A percentile compares a stretch with the other conserved stretches of the same genome.
phyloP scores from a whole-genome alignment of 2,329 filamentous ascomycete genomes.

The Metarhizium humberi region DNA sequence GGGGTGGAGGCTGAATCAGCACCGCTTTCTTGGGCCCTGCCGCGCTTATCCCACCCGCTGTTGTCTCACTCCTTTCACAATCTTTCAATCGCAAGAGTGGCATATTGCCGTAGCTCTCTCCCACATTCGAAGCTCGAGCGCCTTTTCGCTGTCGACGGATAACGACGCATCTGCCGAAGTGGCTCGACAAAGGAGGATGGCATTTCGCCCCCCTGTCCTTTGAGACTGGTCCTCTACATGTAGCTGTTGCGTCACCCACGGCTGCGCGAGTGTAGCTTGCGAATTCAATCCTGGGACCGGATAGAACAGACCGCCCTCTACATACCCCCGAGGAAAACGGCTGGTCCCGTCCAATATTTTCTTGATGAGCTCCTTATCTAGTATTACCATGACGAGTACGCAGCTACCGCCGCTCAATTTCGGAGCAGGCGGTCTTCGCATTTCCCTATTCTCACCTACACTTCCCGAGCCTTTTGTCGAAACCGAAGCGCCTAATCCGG shows the following conservation, averaged over 20 bases:
- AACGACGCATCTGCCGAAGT: neutral
- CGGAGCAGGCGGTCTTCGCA: slow-evolving; percentile 17
- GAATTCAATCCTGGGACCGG: neutral
- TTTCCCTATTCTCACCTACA: slow-evolving; percentile 18
- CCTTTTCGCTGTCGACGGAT: neutral
- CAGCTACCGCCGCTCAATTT: slow-evolving; percentile 21
- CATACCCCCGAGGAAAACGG: neutral
- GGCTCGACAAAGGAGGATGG: neutral
- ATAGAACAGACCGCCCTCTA: neutral
- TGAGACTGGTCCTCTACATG: neutral
- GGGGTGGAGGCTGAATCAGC: neutral
- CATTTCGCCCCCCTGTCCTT: neutral
- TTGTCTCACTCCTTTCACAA: neutral
- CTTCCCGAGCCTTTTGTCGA: slow-evolving; percentile 8
- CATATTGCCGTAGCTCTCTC: neutral
- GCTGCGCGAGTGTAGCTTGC: neutral
- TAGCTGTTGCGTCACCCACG: neutral
- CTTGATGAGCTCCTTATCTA: neutral
- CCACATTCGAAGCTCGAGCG: too few species aligned
- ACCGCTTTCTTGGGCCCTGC: neutral
- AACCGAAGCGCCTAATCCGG: neutral
- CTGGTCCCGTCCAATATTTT: neutral
- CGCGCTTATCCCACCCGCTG: neutral
- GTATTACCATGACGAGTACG: slow-evolving; percentile 16
- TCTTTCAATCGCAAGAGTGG: neutral